Evolutionary conservation across 1,284 basidiomycete genomes (phyloP), one percentile per base, ranked within the genome.

Genomic region (Ceratobasidium sp.): DNA sequence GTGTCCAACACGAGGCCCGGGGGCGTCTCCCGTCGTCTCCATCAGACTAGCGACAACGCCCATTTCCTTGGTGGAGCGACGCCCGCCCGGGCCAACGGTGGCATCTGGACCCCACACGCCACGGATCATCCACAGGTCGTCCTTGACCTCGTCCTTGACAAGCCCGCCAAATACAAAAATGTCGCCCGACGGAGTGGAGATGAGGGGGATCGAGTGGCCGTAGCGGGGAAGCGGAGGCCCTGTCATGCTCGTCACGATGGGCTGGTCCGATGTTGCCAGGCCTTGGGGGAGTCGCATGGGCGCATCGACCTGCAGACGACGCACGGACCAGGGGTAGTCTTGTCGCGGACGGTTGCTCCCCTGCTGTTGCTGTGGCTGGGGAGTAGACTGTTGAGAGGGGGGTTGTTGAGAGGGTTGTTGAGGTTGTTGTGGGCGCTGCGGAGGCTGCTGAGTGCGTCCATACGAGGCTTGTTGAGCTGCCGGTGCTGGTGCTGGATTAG

Each of bases 161-260:
- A 99, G 88, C 73, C 97, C 97, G 74, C 97, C 97, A 76, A 99
- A 99, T 70, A 99, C 85, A 79, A 95, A 96, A 73, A 99, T 87
- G 76, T 99, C 96, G 27, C 96, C 96, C 6, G 84, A 86, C 20
- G 86, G 77, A 12, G 91, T 91, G 1, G 93, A 87, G 52, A 86
- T 87, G 13, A 93, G 87, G 25, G 97, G 96, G n/a, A 98, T 86
- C 1, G 96, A 92, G 76, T 98, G 94, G 12, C 97, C 97, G 77
- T 99, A 99, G 67, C 97, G 90, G 15, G 97, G 97, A 79, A 99
- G 99, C 0, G 97, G 97, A 25, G 88, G 87, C 3, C 64, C 64
- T 3, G 22, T 42, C 64, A 67, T 67, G 29, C 52, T 45, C 35
- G 54, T 57, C 22, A 60, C 55, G 45, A 40, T 57, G 38, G 57